Evolutionary conservation across 768 basidiomycete species (phyloP).

Genomic region (Lentinula guzmanii): DNA sequence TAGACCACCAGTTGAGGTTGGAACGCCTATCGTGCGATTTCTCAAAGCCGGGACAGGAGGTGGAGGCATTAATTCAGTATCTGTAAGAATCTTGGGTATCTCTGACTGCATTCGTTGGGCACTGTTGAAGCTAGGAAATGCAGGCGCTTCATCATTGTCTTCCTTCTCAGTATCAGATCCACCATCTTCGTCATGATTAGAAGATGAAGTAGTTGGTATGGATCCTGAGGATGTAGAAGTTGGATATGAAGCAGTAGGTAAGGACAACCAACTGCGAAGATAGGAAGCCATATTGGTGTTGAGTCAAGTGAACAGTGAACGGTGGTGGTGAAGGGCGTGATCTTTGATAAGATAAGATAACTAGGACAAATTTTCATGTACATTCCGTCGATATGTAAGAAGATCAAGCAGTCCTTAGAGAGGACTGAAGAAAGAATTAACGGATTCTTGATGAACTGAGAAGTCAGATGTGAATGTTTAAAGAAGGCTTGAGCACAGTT

Average conservation of each 20-base stretch:
- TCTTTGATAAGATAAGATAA: too few species aligned
- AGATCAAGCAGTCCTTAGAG: too few species aligned
- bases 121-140: conserved; percentile 68
- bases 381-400: too few species aligned
- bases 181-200: conserved; percentile 38
- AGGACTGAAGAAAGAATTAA: too few species aligned
- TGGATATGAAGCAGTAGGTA: conserved; percentile 18
- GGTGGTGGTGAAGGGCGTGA: too few species aligned
- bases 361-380: too few species aligned
- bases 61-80: conserved; percentile 51
- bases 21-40: conserved; percentile 31
- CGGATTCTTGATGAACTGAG: too few species aligned
- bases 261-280: conserved; percentile 52
- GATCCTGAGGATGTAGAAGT: conserved; percentile 14
- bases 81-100: conserved; percentile 32
- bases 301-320: neutral
- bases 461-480: too few species aligned
- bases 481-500: too few species aligned
- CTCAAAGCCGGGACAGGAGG: conserved; percentile 39
- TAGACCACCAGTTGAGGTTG: conserved; percentile 31
- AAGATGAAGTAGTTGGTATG: conserved; percentile 32
- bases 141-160: conserved; percentile 58
- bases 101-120: conserved; percentile 49
- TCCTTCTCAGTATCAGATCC: conserved; percentile 30
- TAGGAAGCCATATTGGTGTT: conserved; percentile 44